Conservation (phyloP, 768 basidiomycete species). For the Calocera cornea region DNA sequence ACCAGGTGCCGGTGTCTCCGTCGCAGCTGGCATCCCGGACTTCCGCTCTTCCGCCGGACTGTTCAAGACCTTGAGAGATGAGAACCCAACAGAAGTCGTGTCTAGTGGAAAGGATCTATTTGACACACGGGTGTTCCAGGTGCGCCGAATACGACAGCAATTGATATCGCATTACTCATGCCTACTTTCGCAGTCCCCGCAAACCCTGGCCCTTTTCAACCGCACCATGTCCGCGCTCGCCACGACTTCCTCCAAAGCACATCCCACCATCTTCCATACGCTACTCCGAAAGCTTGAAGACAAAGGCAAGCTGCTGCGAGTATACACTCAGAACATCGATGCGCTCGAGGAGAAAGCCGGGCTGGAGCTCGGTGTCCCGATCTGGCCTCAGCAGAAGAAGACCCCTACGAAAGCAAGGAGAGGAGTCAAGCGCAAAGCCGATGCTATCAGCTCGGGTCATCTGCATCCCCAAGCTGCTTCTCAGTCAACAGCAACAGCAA, state of each 20-base stretch:
- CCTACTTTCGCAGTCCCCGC: slow-evolving; percentile 41
- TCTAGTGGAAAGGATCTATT: slow-evolving; percentile 77
- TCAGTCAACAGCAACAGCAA: not conserved
- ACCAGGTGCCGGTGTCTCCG: slow-evolving; percentile 77
- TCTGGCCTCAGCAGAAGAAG: slow-evolving; percentile 40
- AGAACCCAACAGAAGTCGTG: slow-evolving; percentile 58
- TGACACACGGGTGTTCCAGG: slow-evolving; percentile 79
- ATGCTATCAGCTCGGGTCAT: slow-evolving; percentile 6
- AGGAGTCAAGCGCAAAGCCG: slow-evolving; percentile 21
- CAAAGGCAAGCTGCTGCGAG: slow-evolving; percentile 60
- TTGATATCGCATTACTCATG: not conserved
- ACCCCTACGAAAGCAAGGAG: slow-evolving; percentile 30
- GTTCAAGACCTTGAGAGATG: slow-evolving; percentile 62
- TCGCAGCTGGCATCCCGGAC: slow-evolving; percentile 78
- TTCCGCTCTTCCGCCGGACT: slow-evolving; percentile 72
- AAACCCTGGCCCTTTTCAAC: slow-evolving; percentile 63
- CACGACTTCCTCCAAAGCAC: slow-evolving; percentile 51
- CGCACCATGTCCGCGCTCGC: slow-evolving; percentile 82
- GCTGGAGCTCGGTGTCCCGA: slow-evolving; percentile 72
- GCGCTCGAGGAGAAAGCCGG: slow-evolving; percentile 78
- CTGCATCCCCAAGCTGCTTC: not conserved
- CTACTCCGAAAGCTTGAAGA: slow-evolving; percentile 63
- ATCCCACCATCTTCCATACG: slow-evolving; percentile 70
- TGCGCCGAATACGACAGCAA: slow-evolving; percentile 28
- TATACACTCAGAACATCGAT: slow-evolving; percentile 92